Base-by-base conservation (phyloP, 495 filamentous ascomycete species). In the Penicillium psychrofluorescens region DNA sequence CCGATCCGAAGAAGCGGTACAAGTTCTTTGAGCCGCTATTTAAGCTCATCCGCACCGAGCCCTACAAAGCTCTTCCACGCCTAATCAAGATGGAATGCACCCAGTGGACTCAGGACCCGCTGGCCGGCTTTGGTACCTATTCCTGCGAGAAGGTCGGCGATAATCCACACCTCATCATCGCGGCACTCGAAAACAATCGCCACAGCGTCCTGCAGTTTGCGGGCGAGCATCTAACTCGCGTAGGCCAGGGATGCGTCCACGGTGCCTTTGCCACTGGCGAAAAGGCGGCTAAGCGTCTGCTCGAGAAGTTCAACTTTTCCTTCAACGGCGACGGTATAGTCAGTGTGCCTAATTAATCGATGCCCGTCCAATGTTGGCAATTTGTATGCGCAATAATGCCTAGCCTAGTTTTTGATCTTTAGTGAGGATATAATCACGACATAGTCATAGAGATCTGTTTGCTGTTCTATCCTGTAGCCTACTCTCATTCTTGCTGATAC, bases 141-240 rank as follows among this genome's bases (percentile, higher is more conserved):
- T 57, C 54, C 27, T 50, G 50, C 15, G 54, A 57, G 29, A 57
- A 57, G 36, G 54, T 57, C 28, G 54, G 54, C 6, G 54, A 57
- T 35, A 45, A 57, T 10, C 50, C 54, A 8, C 41, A 54, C 27
- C 16, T 50, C n/a, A 29, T 57, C 10, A 40, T 46, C 14, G 43
- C 43, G 13, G 50, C 54, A 10, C 40, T 57, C 15, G 33, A 50
- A 31, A 44, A 49, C 36, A 49, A 57, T 39, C 48, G 51, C 38
- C 13, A 22, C 8, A 57, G 54, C 34, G 36, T 40, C 30, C 30
- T 57, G 50, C 54, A 57, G 41, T 57, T 57, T 38, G 54, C 54
- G 2, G 54, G 54, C n/a, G 54, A 57, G 41, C 54, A 57, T 29
- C 54, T 50, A 14, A 54, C 54, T 16, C 9, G 50, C 33, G 46